phyloP scores from a whole-genome alignment of 2,329 filamentous ascomycete species.

The Ascochyta viciae-villosae region DNA sequence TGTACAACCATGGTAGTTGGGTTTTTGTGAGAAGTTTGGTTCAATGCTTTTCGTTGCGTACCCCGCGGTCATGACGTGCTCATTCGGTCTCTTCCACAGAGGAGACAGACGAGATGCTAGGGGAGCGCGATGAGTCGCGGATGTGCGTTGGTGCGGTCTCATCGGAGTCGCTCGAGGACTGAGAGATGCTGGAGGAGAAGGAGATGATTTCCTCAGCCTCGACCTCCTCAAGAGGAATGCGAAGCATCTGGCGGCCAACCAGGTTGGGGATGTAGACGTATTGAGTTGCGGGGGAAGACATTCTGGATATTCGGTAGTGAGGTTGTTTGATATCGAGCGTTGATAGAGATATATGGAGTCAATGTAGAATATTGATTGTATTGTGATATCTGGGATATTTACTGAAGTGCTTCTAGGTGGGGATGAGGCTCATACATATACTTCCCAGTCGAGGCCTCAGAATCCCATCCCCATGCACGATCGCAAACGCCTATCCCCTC shows the following conservation, averaged over 20 bases:
- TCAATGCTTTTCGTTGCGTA: conserved; percentile 7
- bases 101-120: conserved; percentile 36
- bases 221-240: conserved; percentile 40
- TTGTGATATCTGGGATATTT: conserved; percentile 10
- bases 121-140: conserved; percentile 36
- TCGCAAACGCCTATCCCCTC: conserved; percentile 20
- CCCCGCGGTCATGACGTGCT: conserved; percentile 8
- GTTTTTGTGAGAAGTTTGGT: conserved; percentile 1
- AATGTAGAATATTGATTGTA: conserved; percentile 8
- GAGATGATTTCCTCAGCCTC: conserved; percentile 27
- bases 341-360: conserved; percentile 5
- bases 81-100: conserved; percentile 27
- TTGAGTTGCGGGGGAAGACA: conserved; percentile 41
- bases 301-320: conserved; percentile 22
- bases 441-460: conserved; percentile 5
- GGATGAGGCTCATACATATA: conserved; percentile 19
- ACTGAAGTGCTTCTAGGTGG: conserved; percentile 7
- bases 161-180: conserved; percentile 23
- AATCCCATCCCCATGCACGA: conserved; percentile 14
- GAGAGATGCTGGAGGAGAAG: conserved; percentile 18
- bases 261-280: conserved; percentile 51
- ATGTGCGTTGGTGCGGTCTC: conserved; percentile 22
- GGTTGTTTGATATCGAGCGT: conserved; percentile 6
- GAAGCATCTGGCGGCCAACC: conserved; percentile 47
- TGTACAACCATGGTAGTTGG: conserved; percentile 6